Evolutionary conservation across 805 yeast genomes (phyloP), one percentile per base, ranked within the genome.

Genomic region (Yamadazyma insecticola): DNA sequence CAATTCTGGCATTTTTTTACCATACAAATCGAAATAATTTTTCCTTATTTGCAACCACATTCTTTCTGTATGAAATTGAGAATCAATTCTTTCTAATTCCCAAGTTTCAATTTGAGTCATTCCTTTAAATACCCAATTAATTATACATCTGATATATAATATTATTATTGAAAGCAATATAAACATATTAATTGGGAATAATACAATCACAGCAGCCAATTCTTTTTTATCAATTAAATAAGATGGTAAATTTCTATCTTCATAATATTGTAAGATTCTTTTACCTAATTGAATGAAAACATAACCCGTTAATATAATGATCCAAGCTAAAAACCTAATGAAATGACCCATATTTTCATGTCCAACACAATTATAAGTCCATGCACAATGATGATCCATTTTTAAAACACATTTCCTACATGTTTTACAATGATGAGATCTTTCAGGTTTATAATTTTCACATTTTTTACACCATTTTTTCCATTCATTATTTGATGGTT

Each of bases 381-480:
- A 89, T 0, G 96, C 96, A 51, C 81, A 67, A 58, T 88, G 96
- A 52, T 88, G 97, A 53, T 88, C 97, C 96, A 88, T 89, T 50
- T 75, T 73, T 35, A 88, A 53, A n/a, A 88, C 80, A 55, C 96
- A 88, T 24, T 40, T 45, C n/a, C 72, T 65, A 49, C 94, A 86
- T 1, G 75, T 70, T 45, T 81, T 81, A 53, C 96, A 88, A 58
- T 88, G 96, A 51, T 88, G 96, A 4, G 86, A 50, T 38, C 96
- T 59, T 48, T 81, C 90, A 0, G 96, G 96, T 51, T 88, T 88
- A 55, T 71, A 77, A 23, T 53, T 57, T 23, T 76, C 44, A 55
- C 96, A 88, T 51, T 84, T 86, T 35, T 66, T 57, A 50, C 96
- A 87, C 69, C 76, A 84, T 41, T 78, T 67, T 37, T 60, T 62